Percentiles rank a stretch among this genome's conserved stretches.
These are phyloP conservation scores for Zea luxurians DNA, from an alignment of 176 grass and related monocot species.

Conservation along the genomic window DNA sequence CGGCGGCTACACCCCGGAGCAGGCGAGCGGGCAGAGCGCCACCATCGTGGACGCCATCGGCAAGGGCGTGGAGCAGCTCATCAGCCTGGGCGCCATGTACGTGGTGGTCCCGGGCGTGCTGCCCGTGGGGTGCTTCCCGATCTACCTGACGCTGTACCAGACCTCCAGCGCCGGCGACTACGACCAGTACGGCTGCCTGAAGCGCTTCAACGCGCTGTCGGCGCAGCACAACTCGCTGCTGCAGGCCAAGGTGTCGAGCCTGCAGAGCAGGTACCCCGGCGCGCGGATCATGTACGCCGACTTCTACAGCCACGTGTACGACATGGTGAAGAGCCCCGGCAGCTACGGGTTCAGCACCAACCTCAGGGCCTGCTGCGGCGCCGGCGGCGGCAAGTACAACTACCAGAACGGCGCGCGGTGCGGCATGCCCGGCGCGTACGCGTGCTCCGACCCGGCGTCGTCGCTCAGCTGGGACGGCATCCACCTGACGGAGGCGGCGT, in stretches of 20 bases:
- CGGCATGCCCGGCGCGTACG: slow-evolving; percentile 54
- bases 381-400: slow-evolving; percentile 74
- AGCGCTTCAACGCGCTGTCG: slow-evolving; percentile 70
- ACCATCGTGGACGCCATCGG: slow-evolving; percentile 60
- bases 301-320: slow-evolving; percentile 71
- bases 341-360: slow-evolving; percentile 69
- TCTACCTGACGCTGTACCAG: slow-evolving; percentile 73
- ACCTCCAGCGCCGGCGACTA: slow-evolving; percentile 69
- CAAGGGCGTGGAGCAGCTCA: slow-evolving; percentile 68
- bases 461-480: slow-evolving; percentile 94
- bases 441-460: slow-evolving; percentile 55
- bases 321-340: slow-evolving; percentile 60
- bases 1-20: slow-evolving; percentile 55
- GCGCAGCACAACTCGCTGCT: slow-evolving; percentile 70
- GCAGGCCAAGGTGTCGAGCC: slow-evolving; percentile 44
- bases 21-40: slow-evolving; percentile 42
- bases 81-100: slow-evolving; percentile 59
- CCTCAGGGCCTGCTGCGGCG: slow-evolving; percentile 70
- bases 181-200: slow-evolving; percentile 74
- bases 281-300: slow-evolving; percentile 73
- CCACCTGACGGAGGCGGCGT: slow-evolving; percentile 87
- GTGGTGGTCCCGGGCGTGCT: slow-evolving; percentile 66
- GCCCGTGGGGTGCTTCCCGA: slow-evolving; percentile 76
- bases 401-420: slow-evolving; percentile 69
- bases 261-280: slow-evolving; percentile 63